Evolutionary conservation across 352 stramenopile genomes (phyloP), one percentile per base, ranked within the genome.

Genomic region (Pelagophyceae sp.): DNA sequence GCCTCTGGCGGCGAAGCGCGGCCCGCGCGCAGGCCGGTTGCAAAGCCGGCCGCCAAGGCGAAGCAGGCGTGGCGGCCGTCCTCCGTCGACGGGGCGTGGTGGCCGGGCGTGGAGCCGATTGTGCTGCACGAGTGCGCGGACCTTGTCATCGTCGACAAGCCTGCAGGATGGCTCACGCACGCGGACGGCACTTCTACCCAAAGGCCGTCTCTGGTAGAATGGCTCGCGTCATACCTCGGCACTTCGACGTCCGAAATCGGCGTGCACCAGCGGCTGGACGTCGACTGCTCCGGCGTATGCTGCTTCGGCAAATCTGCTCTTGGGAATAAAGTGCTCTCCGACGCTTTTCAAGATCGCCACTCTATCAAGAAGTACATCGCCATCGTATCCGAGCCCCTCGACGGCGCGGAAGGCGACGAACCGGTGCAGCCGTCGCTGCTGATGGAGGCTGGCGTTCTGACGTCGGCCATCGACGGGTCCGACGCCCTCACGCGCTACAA

Each of bases 71-170:
- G 60, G 60, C 37, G 38, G 61, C 61, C 61, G 3, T 19, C 1
- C 29, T 1, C 38, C 61, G 29, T 71, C 3, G 61, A 71, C 61
- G 61, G 15, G 61, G 6, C 29, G 61, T 29, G 15, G 15, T 27
- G 3, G n/a, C 61, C 61, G 29, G 61, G 11, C 29, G 11, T 31
- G n/a, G 6, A 31, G 54, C 61, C 61, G 61, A 3, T 3, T 6
- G n/a, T 71, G 11, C 61, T 71, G 3, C 31, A 71, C 33, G 29
- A 6, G 3, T 27, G 29, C 61, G n/a, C 61, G 29, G 61, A 71
- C 61, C 3, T 71, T 31, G 61, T 71, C 61, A 31, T 71, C 61
- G 61, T 71, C n/a, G 61, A 71, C 61, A 71, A 71, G 61, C 61
- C 61, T 1, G 29, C 61, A 6, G 61, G 61, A 27, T 71, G 61